Percentiles rank a stretch among this genome's conserved stretches.
phyloP scores from a whole-genome alignment of 1,139 yeast genomes.

The Saccharomyces hybrid region DNA sequence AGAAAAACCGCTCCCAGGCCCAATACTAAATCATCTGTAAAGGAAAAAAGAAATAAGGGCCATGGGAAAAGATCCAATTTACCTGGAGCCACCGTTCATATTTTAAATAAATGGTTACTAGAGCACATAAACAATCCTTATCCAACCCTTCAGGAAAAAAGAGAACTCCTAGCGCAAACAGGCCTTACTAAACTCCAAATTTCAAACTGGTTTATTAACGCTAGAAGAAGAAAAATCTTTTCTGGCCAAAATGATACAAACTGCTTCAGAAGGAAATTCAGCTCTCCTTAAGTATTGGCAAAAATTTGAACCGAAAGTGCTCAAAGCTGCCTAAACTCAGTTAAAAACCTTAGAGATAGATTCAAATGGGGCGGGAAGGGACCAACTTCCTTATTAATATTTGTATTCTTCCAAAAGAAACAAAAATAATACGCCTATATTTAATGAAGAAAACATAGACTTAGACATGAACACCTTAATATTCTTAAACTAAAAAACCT shows the following conservation, averaged over 20 bases:
- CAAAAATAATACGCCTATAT: too few relatives aligned
- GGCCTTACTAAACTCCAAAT: too few relatives aligned
- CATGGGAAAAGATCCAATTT: constrained; percentile 52
- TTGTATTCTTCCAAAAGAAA: not conserved
- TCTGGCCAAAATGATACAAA: constrained; percentile 14
- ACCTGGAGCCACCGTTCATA: constrained; percentile 82
- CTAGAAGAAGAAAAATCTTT: too few relatives aligned
- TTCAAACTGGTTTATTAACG: too few relatives aligned
- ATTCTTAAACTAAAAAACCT: not conserved
- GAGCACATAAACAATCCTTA: constrained; percentile 90
- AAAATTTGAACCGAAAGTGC: not conserved
- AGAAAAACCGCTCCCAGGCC: not conserved
- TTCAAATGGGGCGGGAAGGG: not conserved
- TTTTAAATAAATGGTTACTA: constrained; percentile 75
- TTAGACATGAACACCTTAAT: not conserved
- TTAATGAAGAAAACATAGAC: not conserved
- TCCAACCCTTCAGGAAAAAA: constrained; percentile 86
- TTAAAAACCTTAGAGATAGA: not conserved
- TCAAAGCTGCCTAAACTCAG: not conserved
- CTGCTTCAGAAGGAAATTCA: not conserved
- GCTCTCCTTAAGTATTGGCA: not conserved
- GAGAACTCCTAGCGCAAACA: constrained; percentile 69
- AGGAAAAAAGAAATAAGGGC: not conserved
- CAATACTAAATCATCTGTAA: not conserved
- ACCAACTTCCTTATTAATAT: not conserved